Evolutionary conservation across 2,329 filamentous ascomycete genomes (phyloP).

Genomic region (Rasamsonia emersonii): DNA sequence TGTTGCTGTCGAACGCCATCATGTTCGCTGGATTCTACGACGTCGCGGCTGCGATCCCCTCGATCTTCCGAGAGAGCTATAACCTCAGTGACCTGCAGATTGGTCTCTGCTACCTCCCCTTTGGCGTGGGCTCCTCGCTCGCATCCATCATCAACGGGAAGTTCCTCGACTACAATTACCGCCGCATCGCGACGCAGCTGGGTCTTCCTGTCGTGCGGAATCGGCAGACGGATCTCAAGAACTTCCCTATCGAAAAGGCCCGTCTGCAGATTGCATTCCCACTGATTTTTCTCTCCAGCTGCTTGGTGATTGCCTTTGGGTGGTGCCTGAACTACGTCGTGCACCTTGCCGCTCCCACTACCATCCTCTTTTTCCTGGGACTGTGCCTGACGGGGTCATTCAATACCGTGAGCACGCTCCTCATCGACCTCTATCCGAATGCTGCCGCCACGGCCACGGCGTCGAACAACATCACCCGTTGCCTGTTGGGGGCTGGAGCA

Average conservation of each 20-base stretch:
- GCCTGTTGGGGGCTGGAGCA: conserved; percentile 36
- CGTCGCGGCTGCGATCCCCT: conserved; percentile 31
- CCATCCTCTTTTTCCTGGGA: conserved; percentile 32
- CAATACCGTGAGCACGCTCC: conserved; percentile 38
- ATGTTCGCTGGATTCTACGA: conserved; percentile 35
- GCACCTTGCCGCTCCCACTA: conserved; percentile 27
- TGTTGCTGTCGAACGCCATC: conserved; percentile 31
- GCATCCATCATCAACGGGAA: conserved; percentile 31
- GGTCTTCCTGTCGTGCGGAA: conserved; percentile 26
- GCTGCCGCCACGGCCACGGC: conserved; percentile 36
- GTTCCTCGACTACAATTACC: conserved; percentile 38
- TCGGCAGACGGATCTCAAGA: conserved; percentile 26
- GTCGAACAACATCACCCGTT: conserved; percentile 36
- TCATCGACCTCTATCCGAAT: conserved; percentile 38
- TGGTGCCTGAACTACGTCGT: conserved; percentile 31
- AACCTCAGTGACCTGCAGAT: conserved; percentile 33
- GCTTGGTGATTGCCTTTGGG: conserved; percentile 31
- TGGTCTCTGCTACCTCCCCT: conserved; percentile 36
- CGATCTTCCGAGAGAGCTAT: conserved; percentile 29
- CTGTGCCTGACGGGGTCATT: conserved; percentile 33
- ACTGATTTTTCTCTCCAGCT: conserved; percentile 21
- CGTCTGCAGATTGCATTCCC: conserved; percentile 34
- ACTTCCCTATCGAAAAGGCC: conserved; percentile 37
- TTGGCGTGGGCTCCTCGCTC: conserved; percentile 32
- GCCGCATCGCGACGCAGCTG: conserved; percentile 22